These are phyloP conservation scores for Penicillium malachiteum DNA, from an alignment of 495 filamentous ascomycete genomes.

Conservation along the genomic window DNA sequence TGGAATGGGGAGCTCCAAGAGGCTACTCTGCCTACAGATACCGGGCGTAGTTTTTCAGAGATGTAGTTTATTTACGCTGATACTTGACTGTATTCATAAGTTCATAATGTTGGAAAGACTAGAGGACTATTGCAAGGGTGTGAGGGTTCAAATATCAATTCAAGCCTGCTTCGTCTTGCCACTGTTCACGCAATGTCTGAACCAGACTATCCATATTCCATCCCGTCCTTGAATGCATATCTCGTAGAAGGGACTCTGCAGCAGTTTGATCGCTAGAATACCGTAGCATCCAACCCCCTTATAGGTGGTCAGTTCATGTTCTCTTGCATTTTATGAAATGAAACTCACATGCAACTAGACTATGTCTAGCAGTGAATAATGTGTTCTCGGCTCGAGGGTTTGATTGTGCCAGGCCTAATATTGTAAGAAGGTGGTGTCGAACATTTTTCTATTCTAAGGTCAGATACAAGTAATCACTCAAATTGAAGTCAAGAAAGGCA, in stretches of 20 bases:
- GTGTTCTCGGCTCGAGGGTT: conserved; percentile 32
- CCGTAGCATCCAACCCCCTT: conserved; percentile 33
- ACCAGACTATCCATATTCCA: conserved; percentile 31
- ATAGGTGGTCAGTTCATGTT: not conserved
- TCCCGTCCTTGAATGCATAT: conserved; percentile 30
- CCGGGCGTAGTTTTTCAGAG: too few species aligned
- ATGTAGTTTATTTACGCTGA: too few species aligned
- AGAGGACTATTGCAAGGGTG: too few species aligned
- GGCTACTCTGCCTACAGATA: too few species aligned
- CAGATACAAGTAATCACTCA: not conserved
- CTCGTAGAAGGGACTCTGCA: conserved; percentile 22
- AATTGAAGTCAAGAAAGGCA: not conserved
- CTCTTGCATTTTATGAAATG: not conserved
- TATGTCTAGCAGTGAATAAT: conserved; percentile 31
- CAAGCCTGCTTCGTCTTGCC: conserved; percentile 18
- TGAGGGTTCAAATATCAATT: not conserved
- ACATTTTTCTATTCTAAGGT: conserved; percentile 19
- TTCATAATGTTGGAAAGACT: too few species aligned
- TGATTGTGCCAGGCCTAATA: conserved; percentile 29
- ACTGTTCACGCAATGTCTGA: conserved; percentile 23
- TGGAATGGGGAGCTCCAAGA: not conserved
- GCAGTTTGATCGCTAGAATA: conserved; percentile 26
- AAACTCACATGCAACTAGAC: conserved; percentile 29
- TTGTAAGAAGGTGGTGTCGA: conserved; percentile 23
- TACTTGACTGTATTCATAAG: too few species aligned